Base-by-base conservation (phyloP, 192 early-diverging fungal genomes). In the Entophlyctis helioformis region DNA sequence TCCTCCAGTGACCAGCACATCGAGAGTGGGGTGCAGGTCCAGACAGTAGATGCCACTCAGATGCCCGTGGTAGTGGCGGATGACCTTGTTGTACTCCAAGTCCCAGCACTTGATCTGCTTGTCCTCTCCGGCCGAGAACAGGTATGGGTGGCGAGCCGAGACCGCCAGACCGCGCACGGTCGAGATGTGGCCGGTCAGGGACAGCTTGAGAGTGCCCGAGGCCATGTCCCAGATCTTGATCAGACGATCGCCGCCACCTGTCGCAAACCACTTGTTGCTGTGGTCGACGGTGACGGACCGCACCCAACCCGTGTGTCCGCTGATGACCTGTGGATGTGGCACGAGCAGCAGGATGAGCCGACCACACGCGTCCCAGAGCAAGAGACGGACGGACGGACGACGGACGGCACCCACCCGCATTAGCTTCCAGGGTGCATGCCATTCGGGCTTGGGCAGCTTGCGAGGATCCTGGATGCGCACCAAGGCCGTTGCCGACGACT, bases 171-270 rank as follows among this genome's bases (percentile, higher is more conserved):
- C 93, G 29, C 93, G 84, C 3, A 99, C 91, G 11, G 87, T 78
- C 20, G 89, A 83, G 52, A 99, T 91, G 61, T 99, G 96, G 15
- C 93, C 93, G 4, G 96, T 99, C 28, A 99, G 66, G 18, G 96
- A 87, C 31, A 99, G 69, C 56, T 87, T 91, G 37, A 99, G 68
- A 1, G 85, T 89, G 18, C 96, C 96, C 0, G 93, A 95, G 2
- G 96, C 96, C 57, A 99, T 60, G 65, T 99, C 96, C 96, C 96
- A 96, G 56, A 98, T 94, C 82, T 99, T 98, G 59, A 98, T 95
- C 9, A 91, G 86, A 24, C 96, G 69, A 69, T 99, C 93, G 11
- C 90, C 89, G 13, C 87, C 91, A n/a, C 93, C 96, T 0, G 91
- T 95, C 0, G 82, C 93, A 69, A 99, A 99, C 96, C 96, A 99